Evolutionary conservation across 257 asterid species (phyloP).

Genomic region (Solanum sparsipilum): DNA sequence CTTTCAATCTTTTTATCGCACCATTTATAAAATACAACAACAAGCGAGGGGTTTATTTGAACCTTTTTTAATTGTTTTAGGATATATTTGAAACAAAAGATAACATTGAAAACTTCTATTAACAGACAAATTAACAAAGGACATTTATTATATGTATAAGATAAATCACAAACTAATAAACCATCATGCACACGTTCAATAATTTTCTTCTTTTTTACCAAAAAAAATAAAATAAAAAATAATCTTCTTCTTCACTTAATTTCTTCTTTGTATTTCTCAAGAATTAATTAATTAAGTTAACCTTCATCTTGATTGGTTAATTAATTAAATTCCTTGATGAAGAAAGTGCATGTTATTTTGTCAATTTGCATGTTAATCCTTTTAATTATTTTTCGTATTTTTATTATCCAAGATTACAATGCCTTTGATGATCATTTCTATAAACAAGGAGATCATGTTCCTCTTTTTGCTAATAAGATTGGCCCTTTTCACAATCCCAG

Average conservation of each 20-base stretch:
- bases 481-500: conserved; percentile 12
- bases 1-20: neutral
- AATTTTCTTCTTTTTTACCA: neutral
- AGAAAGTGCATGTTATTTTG: neutral
- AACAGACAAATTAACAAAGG: neutral
- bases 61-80: neutral
- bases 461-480: conserved; percentile 5
- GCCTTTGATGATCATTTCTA: conserved; percentile 1
- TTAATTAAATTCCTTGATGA: neutral
- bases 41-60: neutral
- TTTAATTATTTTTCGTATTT: neutral
- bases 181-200: neutral
- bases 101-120: neutral
- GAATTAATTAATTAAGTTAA: neutral
- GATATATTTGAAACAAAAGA: neutral
- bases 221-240: neutral
- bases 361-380: neutral
- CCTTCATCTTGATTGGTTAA: neutral
- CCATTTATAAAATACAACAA: neutral
- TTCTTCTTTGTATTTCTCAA: neutral
- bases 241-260: neutral
- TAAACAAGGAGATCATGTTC: conserved; percentile 13
- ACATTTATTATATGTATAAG: neutral
- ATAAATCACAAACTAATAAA: neutral
- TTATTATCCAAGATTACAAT: neutral